Conservation (phyloP, 2,329 filamentous ascomycete species). For the Akanthomyces dipterigenus region DNA sequence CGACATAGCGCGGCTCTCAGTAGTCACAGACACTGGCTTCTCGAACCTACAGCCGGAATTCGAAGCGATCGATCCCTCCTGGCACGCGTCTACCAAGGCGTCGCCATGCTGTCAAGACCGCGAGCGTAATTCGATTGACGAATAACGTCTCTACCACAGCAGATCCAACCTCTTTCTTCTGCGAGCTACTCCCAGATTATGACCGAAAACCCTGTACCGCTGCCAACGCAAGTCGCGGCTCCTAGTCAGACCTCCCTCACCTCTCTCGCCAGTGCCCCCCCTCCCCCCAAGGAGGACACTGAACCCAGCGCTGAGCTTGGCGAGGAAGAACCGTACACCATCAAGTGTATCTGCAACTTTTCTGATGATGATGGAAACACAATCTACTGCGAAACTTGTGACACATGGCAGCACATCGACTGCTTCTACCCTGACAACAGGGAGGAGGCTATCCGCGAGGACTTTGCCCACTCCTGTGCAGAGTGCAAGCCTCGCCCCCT, state of each 20-base stretch:
- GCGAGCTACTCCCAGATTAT: constrained; percentile 50
- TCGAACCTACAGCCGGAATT: background rate
- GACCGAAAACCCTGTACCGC: constrained; percentile 51
- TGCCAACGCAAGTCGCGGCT: constrained; percentile 49
- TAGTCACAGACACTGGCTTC: background rate
- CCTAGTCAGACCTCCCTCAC: constrained; percentile 45
- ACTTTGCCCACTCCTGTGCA: constrained; percentile 77
- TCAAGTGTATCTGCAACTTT: constrained; percentile 96
- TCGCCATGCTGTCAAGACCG: constrained; percentile 53
- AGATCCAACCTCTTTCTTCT: constrained; percentile 19
- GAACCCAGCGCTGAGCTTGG: constrained; percentile 43
- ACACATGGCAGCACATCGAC: constrained; percentile 97
- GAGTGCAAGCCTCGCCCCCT: constrained; percentile 77
- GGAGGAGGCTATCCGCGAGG: constrained; percentile 62
- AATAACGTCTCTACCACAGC: constrained; percentile 28
- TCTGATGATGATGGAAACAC: constrained; percentile 95
- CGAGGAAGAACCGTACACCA: constrained; percentile 81
- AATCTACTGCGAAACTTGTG: constrained; percentile 91
- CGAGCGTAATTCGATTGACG: constrained; percentile 41
- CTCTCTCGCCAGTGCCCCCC: constrained; percentile 22
- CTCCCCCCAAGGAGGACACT: constrained; percentile 34
- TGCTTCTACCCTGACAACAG: constrained; percentile 82
- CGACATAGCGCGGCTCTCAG: background rate
- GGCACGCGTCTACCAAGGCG: constrained; percentile 40
- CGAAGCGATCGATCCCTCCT: constrained; percentile 15